Evolutionary conservation across 169 alveolate species (phyloP), one percentile per base, ranked within the genome.

Genomic region (Eimeria zaria): DNA sequence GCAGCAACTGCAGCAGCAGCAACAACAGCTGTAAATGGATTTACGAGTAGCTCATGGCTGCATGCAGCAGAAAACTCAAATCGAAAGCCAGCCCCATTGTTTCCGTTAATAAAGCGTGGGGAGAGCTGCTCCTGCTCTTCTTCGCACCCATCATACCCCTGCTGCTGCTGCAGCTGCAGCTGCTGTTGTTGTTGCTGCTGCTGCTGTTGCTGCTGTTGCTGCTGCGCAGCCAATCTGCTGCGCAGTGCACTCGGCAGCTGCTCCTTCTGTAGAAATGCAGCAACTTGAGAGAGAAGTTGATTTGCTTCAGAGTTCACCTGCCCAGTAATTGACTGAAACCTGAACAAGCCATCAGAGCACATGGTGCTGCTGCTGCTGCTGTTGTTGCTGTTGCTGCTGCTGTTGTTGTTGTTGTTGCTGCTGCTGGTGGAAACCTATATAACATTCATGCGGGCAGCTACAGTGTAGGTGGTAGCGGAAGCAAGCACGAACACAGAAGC

Each of bases 191-290:
- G n/a, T n/a, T 30, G 55, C 18, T 41, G 91, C 91, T 80, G 89
- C 89, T 80, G 89, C 89, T 48, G 89, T 46, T 80, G 89, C 46
- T 20, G 73, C 71, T 16, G 71, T 46, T 80, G 71, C 64, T 51
- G 89, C 87, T 14, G 67, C 8, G 69, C 44, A 80, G 69, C 46
- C 51, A 80, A 30, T 24, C 89, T 80, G 89, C 89, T 80, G 48
- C 89, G 89, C 67, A 80, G 89, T 44, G 89, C 89, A 80, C 67
- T 51, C 51, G 89, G 89, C 89, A 80, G 89, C 44, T 80, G 89
- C 69, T 80, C 69, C 67, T 44, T 51, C 69, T 80, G 89, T 44
- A 80, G 89, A 80, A 80, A 80, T 16, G 89, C 58, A 80, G 89
- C 89, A 24, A 80, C 89, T 80, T 46, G 69, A 53, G 89, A 80